A percentile compares a stretch with the other conserved stretches of the same genome.
These are phyloP conservation scores for Neurospora sp. DNA, from an alignment of 495 filamentous ascomycete genomes.

Conservation along the genomic window DNA sequence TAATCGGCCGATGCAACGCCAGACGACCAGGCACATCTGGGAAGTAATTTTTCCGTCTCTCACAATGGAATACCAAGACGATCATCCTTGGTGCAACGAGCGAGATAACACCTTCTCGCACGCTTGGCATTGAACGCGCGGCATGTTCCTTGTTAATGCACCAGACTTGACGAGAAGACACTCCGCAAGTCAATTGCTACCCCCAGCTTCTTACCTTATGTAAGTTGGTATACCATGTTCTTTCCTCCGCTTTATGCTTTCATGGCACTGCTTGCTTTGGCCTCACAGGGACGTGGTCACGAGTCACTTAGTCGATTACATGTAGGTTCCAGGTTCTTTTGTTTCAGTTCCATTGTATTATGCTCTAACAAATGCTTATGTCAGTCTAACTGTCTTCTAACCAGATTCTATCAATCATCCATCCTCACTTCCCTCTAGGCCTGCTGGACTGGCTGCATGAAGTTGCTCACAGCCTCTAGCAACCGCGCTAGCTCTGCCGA, in stretches of 20 bases:
- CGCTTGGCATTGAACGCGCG: not conserved
- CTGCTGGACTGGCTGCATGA: not conserved
- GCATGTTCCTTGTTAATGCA: not conserved
- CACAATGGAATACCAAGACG: not conserved
- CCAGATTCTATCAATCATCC: not conserved
- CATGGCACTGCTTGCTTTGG: not conserved
- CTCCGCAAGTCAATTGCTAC: not conserved
- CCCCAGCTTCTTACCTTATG: not conserved
- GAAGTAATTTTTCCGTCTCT: conserved; percentile 6
- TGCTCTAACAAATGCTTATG: not conserved
- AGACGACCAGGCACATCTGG: not conserved
- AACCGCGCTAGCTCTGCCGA: not conserved
- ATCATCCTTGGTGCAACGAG: not conserved
- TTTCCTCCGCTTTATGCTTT: not conserved
- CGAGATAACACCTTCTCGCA: not conserved
- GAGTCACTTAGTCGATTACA: not conserved
- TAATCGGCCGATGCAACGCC: conserved; percentile 11
- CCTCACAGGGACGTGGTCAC: not conserved
- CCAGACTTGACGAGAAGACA: not conserved
- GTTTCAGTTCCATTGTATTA: not conserved
- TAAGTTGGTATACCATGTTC: too few species aligned
- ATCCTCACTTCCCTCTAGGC: not conserved
- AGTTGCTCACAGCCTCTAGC: not conserved
- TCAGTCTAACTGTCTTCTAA: not conserved
- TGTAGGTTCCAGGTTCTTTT: not conserved